Evolutionary conservation across 768 basidiomycete genomes (phyloP).

Genomic region (Amanita muscaria): DNA sequence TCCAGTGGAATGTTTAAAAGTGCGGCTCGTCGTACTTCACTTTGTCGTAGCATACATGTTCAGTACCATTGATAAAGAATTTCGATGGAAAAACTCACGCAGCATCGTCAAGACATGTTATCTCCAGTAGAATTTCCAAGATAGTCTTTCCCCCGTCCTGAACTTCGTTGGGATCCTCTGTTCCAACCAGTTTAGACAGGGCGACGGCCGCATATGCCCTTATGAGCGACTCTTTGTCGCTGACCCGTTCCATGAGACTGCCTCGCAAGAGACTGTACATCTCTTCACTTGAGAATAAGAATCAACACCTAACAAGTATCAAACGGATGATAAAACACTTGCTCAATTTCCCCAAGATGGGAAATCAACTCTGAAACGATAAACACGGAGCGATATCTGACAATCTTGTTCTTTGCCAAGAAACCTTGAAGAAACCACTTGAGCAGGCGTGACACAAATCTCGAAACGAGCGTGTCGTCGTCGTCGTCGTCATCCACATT

Average conservation of each 20-base stretch:
- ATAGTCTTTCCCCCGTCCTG: slow-evolving; percentile 44
- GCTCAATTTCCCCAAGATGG: slow-evolving; percentile 86
- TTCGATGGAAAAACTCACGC: slow-evolving; percentile 30
- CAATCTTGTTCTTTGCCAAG: slow-evolving; percentile 82
- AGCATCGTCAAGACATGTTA: slow-evolving; percentile 66
- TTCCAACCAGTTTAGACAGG: slow-evolving; percentile 69
- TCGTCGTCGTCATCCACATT: slow-evolving; percentile 38
- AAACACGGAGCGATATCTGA: slow-evolving; percentile 74
- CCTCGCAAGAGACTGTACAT: slow-evolving; percentile 60
- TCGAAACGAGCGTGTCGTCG: slow-evolving; percentile 59
- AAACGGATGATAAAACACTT: slow-evolving; percentile 21
- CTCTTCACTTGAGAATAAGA: slow-evolving; percentile 57
- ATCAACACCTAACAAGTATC: neutral
- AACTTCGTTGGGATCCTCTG: slow-evolving; percentile 49
- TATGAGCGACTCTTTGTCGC: slow-evolving; percentile 78
- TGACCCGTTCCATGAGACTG: slow-evolving; percentile 66
- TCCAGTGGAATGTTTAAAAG: slow-evolving; percentile 68
- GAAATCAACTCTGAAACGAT: slow-evolving; percentile 81
- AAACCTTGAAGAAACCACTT: slow-evolving; percentile 77
- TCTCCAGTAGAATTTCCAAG: slow-evolving; percentile 58
- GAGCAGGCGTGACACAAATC: slow-evolving; percentile 61
- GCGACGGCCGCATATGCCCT: slow-evolving; percentile 82
- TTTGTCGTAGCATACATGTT: slow-evolving; percentile 14
- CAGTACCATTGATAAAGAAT: neutral
- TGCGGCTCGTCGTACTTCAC: slow-evolving; percentile 89